phyloP scores from a whole-genome alignment of 208 protist genomes.

The Spongospora subterranea region DNA sequence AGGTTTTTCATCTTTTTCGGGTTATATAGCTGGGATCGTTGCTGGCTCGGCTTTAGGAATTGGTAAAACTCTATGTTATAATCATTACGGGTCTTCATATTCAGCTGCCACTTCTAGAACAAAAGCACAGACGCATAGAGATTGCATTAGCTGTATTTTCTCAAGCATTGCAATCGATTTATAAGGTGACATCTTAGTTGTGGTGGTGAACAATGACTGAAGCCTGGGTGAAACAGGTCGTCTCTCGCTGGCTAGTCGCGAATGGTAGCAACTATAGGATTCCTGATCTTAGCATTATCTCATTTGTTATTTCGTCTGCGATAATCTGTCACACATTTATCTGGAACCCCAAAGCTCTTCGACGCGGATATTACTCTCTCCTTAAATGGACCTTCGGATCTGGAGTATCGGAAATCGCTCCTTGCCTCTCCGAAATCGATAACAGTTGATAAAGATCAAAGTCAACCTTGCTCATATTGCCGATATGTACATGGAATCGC shows the following conservation, averaged over 20 bases:
- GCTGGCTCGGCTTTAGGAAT: conserved; percentile 22
- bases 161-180: background rate
- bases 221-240: background rate
- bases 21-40: conserved; percentile 12
- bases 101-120: background rate
- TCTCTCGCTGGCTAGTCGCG: background rate
- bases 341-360: background rate
- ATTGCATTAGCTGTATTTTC: background rate
- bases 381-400: conserved; percentile 27
- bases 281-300: conserved; percentile 1
- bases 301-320: background rate
- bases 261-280: background rate
- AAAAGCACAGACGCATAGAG: background rate
- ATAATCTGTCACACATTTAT: conserved; percentile 28
- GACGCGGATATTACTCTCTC: background rate
- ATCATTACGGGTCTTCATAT: background rate
- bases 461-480: too few species aligned
- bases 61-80: background rate
- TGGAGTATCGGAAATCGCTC: background rate
- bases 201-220: background rate
- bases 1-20: background rate
- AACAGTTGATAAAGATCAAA: too few species aligned
- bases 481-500: too few species aligned
- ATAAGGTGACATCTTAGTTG: background rate
- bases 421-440: too few species aligned